These are phyloP conservation scores for Eragrostis tef DNA, from an alignment of 202 grass and related monocot genomes.

Conservation along the genomic window DNA sequence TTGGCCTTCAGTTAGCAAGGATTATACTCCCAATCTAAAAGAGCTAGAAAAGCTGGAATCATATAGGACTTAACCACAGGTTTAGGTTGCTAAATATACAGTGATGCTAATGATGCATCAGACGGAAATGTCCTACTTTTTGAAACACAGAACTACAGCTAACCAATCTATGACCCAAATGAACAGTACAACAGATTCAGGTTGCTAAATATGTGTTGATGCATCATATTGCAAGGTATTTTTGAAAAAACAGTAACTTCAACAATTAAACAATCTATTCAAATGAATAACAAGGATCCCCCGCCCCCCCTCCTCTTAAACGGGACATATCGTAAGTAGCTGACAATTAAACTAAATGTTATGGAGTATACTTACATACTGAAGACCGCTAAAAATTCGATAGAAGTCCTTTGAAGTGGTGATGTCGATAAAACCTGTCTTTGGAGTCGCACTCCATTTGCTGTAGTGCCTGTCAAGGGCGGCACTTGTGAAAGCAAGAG, in stretches of 20 bases:
- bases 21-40: neutral
- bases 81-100: neutral
- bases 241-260: neutral
- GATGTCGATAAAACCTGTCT: constrained; percentile 96
- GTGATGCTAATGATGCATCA: neutral
- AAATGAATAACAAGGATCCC: neutral
- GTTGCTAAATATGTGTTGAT: neutral
- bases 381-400: constrained; percentile 96
- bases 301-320: neutral
- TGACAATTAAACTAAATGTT: constrained; percentile 23
- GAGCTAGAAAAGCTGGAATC: neutral
- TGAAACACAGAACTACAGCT: neutral
- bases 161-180: neutral
- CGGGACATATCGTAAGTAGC: constrained; percentile 12
- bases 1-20: constrained; percentile 24
- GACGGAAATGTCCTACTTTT: neutral
- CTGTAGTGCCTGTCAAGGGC: constrained; percentile 95
- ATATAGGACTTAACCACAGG: neutral
- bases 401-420: constrained; percentile 98
- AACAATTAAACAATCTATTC: neutral
- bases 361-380: constrained; percentile 80
- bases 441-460: constrained; percentile 98
- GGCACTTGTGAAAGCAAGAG: constrained; percentile 97
- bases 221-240: neutral
- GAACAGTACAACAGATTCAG: neutral